A percentile compares a stretch with the other conserved stretches of the same genome.
These are phyloP conservation scores for Leersia perrieri DNA, from an alignment of 176 grass and related monocot genomes.

Conservation along the genomic window DNA sequence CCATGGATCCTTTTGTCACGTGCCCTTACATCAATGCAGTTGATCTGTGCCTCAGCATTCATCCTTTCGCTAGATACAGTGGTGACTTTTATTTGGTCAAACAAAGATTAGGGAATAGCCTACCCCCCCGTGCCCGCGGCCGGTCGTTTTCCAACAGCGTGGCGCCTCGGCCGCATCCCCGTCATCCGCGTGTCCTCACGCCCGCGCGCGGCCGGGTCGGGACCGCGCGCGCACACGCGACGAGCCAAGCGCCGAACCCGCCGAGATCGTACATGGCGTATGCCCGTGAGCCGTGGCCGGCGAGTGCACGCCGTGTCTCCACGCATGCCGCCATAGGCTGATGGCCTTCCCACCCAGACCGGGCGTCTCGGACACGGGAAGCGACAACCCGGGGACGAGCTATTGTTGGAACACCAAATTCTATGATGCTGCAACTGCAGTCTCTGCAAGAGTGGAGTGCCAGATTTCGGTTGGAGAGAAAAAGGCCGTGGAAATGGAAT, in stretches of 20 bases:
- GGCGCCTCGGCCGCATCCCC: neutral
- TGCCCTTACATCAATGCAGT: too few relatives aligned
- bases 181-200: neutral
- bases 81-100: too few relatives aligned
- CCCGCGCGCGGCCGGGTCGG: neutral
- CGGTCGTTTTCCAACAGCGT: constrained; percentile 35
- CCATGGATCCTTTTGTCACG: too few relatives aligned
- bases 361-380: too few relatives aligned
- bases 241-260: constrained; percentile 17
- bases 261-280: neutral
- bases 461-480: neutral
- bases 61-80: too few relatives aligned
- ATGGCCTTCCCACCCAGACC: neutral
- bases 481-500: neutral
- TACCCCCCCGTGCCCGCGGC: neutral
- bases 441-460: neutral
- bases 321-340: too few relatives aligned
- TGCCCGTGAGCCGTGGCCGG: constrained; percentile 17
- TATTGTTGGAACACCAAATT: neutral
- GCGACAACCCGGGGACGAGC: too few relatives aligned
- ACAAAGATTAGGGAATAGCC: too few relatives aligned
- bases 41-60: too few relatives aligned
- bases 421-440: neutral
- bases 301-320: neutral
- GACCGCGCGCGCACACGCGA: too few relatives aligned